Base-by-base conservation (phyloP, 345 rosid species). In the Hibiscus syriacus region DNA sequence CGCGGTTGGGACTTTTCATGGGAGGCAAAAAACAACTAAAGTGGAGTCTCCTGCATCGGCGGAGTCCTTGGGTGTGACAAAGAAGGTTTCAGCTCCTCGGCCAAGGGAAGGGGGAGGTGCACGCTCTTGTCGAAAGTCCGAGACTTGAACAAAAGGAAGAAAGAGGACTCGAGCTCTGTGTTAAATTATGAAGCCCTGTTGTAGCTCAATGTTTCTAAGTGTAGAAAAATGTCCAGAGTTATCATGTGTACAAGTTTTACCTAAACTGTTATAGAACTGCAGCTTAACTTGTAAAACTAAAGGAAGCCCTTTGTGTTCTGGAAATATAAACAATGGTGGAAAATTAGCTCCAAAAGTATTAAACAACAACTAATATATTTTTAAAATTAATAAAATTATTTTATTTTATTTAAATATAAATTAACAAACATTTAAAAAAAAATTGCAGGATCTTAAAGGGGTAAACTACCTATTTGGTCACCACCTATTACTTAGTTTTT, bases 81-180 rank as follows among this genome's bases (percentile, higher is more conserved):
- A 77, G 77, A 82, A 77, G 76, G 76, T 56, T 13, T 25, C 43
- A 10, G 78, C 79, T 41, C 69, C 80, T 52, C 43, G 36, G 54
- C 77, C 71, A 57, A 81, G 72, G 68, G 82, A 71, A 78, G 74
- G 58, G 2, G 63, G 78, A 14, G 10, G 32, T 0, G 60, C 80
- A 64, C 59, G 64, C 17, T 52, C 52, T 20, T 2, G 61, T 23
- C 76, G 55, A 48, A 61, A 66, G 32, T 32, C 80, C 0, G 80
- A 82, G 64, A 77, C 67, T 26, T 60, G 73, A n/a, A n/a, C 66
- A 1, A 73, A 70, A 14, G 86, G 85, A 58, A 73, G 89, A 58
- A 87, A 85, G 82, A 81, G 80, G 76, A 60, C 13, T 29, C 72
- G 84, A 13, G 76, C 72, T 13, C 6, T 43, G 65, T 69, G 14